Evolutionary conservation across 106 monocot species (phyloP), one percentile per base, ranked within the genome.

Genomic region (Allium cepa): DNA sequence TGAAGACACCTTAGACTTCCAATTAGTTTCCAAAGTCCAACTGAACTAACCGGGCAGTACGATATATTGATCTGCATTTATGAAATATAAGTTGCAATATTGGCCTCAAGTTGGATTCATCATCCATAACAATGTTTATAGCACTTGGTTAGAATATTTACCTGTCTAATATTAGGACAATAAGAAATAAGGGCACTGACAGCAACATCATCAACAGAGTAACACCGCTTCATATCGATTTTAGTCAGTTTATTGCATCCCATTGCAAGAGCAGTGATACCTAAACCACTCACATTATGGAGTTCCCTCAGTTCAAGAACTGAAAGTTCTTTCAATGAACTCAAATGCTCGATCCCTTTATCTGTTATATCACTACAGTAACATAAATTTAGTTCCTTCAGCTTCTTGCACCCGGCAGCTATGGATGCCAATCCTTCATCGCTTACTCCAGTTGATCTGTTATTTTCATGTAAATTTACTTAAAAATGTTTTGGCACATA

Each of bases 281-380:
- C 91, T 7, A 49, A 51, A 59, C 85, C 68, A 0, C 85, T 95
- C 22, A 95, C 71, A 13, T 75, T 65, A 15, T 53, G 53, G 26
- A 91, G 63, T 17, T 72, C 72, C 79, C 94, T 85, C 67, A 95
- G 10, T 60, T 95, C 94, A 47, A 95, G 83, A 26, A 88, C 88
- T 8, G 53, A 36, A 11, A 95, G 75, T 47, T 77, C 81, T 68
- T 85, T 72, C 53, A 95, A 68, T 8, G 57, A 56, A 50, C 88
- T 70, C 12, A 95, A 63, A 75, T 83, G 56, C 65, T 80, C 72
- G 70, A 91, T 45, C 7, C 94, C 94, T 60, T 66, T 26, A 66
- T 95, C 85, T 0, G 85, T 83, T 17, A 95, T 95, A 75, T 83
- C 68, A 4, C 17, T 71, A 58, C 94, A 95, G 70, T 95, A 95